Percentiles rank a stretch among this genome's conserved stretches.
phyloP scores from a whole-genome alignment of 2,329 filamentous ascomycete genomes.

The Amauroascus niger region DNA sequence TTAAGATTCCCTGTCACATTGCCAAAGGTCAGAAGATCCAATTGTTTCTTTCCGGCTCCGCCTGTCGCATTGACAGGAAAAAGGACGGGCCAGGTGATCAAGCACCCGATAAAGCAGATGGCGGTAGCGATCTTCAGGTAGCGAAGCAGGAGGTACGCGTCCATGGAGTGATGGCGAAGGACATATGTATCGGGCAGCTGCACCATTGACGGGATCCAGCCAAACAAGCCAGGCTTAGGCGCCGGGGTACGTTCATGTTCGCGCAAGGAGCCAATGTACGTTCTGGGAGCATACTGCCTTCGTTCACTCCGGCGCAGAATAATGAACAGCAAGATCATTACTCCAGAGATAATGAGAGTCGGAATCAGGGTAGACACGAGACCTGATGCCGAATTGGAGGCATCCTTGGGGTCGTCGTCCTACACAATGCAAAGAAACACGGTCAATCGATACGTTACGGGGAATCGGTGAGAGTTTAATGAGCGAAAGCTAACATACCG shows the following conservation, averaged over 20 bases:
- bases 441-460: too few species aligned
- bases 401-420: slow-evolving; percentile 10
- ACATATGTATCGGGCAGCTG: slow-evolving; percentile 64
- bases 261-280: slow-evolving; percentile 45
- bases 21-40: slow-evolving; percentile 69
- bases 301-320: slow-evolving; percentile 42
- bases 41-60: slow-evolving; percentile 51
- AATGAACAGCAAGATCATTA: slow-evolving; percentile 43
- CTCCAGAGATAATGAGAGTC: slow-evolving; percentile 37
- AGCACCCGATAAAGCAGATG: slow-evolving; percentile 72
- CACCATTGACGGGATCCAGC: slow-evolving; percentile 61
- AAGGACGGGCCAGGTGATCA: slow-evolving; percentile 78
- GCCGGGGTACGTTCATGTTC: slow-evolving; percentile 48
- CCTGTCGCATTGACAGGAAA: slow-evolving; percentile 86
- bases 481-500: slow-evolving; percentile 4
- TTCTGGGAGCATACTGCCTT: slow-evolving; percentile 47
- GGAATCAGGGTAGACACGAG: slow-evolving; percentile 43
- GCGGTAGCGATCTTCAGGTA: slow-evolving; percentile 70
- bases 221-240: slow-evolving; percentile 52
- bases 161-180: slow-evolving; percentile 82
- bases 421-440: not conserved
- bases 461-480: not conserved
- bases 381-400: slow-evolving; percentile 32
- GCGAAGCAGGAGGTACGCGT: slow-evolving; percentile 82
- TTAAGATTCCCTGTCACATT: slow-evolving; percentile 58